Evolutionary conservation across 1,284 basidiomycete genomes (phyloP).

Genomic region (Melampsora larici-populina): DNA sequence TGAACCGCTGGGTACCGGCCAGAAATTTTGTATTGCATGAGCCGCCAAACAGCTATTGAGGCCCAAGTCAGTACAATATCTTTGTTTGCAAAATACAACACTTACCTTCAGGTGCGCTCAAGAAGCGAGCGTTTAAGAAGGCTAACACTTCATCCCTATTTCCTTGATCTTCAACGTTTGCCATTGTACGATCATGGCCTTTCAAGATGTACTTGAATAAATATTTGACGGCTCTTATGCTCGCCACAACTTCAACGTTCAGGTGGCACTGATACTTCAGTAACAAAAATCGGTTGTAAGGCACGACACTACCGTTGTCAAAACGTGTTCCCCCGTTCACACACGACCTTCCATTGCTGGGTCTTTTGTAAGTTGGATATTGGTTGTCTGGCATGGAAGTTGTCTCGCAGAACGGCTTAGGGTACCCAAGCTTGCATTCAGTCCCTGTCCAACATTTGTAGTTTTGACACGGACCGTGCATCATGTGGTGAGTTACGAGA

Average conservation of each 20-base stretch:
- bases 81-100: constrained; percentile 55
- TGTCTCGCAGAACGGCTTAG: constrained; percentile 53
- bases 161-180: constrained; percentile 42
- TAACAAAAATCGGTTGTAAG: too few species aligned
- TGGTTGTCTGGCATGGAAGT: constrained; percentile 52
- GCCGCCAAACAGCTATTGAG: background rate
- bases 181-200: constrained; percentile 55
- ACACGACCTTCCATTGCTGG: too few species aligned
- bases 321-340: too few species aligned
- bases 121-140: constrained; percentile 55
- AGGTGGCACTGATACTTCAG: too few species aligned
- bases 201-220: constrained; percentile 60
- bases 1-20: background rate
- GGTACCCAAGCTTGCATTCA: constrained; percentile 57
- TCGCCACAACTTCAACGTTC: too few species aligned
- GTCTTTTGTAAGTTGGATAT: too few species aligned
- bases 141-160: constrained; percentile 54
- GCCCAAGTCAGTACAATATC: constrained; percentile 46
- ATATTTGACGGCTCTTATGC: constrained; percentile 56
- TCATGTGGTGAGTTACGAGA: background rate
- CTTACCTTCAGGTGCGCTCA: constrained; percentile 54
- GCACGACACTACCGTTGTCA: too few species aligned
- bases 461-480: background rate
- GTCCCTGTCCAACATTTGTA: constrained; percentile 56
- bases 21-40: background rate